Evolutionary conservation across 306 rosid species (phyloP).

Genomic region (Parietaria judaica): DNA sequence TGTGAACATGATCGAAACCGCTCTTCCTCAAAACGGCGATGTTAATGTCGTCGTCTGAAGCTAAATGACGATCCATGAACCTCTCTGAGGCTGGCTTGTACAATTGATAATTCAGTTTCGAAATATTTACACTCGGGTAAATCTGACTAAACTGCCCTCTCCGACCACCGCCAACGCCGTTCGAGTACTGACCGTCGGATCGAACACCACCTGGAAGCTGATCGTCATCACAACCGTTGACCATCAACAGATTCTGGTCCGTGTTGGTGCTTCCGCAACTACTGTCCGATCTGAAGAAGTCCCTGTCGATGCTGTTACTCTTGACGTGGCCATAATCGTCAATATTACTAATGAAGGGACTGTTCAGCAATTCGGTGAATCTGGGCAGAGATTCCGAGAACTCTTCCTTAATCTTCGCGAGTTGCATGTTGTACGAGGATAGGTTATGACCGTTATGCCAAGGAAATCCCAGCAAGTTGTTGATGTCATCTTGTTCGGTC

Average conservation of each 20-base stretch:
- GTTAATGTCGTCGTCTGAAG: slow-evolving; percentile 21
- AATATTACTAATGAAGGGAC: slow-evolving; percentile 18
- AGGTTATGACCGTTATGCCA: slow-evolving; percentile 21
- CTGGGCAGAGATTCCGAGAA: slow-evolving; percentile 38
- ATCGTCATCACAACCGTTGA: slow-evolving; percentile 24
- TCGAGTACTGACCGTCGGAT: slow-evolving; percentile 3
- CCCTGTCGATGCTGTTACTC: slow-evolving; percentile 18
- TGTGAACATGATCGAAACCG: slow-evolving; percentile 25
- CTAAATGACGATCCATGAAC: slow-evolving; percentile 9
- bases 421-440: slow-evolving; percentile 19
- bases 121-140: slow-evolving; percentile 60
- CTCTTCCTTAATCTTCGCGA: slow-evolving; percentile 39
- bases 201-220: neutral
- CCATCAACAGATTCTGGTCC: slow-evolving; percentile 41
- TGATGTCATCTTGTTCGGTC: neutral
- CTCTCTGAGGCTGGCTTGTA: slow-evolving; percentile 25
- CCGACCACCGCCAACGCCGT: neutral
- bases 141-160: slow-evolving; percentile 59
- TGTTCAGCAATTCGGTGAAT: slow-evolving; percentile 48
- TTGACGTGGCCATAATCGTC: slow-evolving; percentile 20
- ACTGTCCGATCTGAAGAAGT: slow-evolving; percentile 8
- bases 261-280: neutral
- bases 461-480: slow-evolving; percentile 11
- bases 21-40: slow-evolving; percentile 19
- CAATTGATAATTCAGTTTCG: slow-evolving; percentile 41